Evolutionary conservation across 2,329 filamentous ascomycete species (phyloP), one percentile per base, ranked within the genome.

Genomic region (Aphanoascus verrucosus): DNA sequence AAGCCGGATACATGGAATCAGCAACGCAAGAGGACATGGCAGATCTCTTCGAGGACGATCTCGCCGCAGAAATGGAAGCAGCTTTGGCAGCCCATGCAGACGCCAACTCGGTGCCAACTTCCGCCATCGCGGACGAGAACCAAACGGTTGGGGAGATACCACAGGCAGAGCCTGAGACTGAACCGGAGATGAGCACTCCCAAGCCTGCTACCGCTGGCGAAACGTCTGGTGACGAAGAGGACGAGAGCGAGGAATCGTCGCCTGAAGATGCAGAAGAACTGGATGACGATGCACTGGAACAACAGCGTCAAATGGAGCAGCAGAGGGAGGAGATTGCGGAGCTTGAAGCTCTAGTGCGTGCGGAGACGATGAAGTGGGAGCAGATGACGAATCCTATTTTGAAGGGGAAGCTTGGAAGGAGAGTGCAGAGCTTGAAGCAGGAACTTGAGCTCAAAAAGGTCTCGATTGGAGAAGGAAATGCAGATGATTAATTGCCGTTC

Each of bases 261-360:
- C 60, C 64, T 2, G 65, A 67, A 41, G 58, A 60, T 14, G 61
- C 62, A 11, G 67, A 67, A 8, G 69, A 69, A 35, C 53, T 72
- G 14, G 71, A 73, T 42, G 70, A 73, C n/a, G 72, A 73, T 41
- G 67, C 71, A 23, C 58, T 67, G 15, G 71, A 71, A 57, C 66
- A 65, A 55, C 70, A 68, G 52, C 69, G 64, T 23, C 67, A 71
- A 43, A 59, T 70, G 32, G 69, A 72, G 54, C 68, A 74, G 53
- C 69, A 70, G 45, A 69, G 69, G 12, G 72, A 75, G 56, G 67
- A 72, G 53, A 71, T 74, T 54, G 65, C 63, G 1, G 72, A 74
- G 49, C 58, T 74, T 17, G 70, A 74, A 49, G 64, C 64, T 2
- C 59, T 69, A 32, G 69, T 72, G 40, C 63, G 64, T 9, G 60